Evolutionary conservation across 1,139 yeast species (phyloP).

Genomic region (Lizanozyma gosingica): DNA sequence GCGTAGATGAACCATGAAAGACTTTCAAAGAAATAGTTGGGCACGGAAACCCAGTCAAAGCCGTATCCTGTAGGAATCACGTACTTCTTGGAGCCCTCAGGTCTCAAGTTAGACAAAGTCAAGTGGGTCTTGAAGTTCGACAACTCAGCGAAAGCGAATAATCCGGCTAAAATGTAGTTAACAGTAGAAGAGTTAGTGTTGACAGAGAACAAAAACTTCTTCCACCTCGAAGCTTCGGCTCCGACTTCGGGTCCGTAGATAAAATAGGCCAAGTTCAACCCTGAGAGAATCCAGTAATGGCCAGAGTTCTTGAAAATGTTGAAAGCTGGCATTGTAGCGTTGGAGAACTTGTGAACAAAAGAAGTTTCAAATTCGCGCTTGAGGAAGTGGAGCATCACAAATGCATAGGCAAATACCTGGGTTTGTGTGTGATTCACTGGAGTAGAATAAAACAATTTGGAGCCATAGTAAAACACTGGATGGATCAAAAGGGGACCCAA

Average conservation of each 20-base stretch:
- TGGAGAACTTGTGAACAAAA: conserved; percentile 75
- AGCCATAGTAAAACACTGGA: conserved; percentile 48
- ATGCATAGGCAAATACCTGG: conserved; percentile 43
- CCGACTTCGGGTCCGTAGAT: conserved; percentile 50
- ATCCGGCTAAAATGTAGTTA: conserved; percentile 23
- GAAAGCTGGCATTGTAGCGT: conserved; percentile 85
- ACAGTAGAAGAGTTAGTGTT: conserved; percentile 14
- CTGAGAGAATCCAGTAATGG: conserved; percentile 89
- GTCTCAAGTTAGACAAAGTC: conserved; percentile 49
- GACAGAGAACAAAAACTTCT: conserved; percentile 22
- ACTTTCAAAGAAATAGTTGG: conserved; percentile 86
- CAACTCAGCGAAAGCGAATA: conserved; percentile 60
- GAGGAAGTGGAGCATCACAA: conserved; percentile 66
- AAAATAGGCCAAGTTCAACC: conserved; percentile 59
- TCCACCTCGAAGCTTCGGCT: conserved; percentile 5
- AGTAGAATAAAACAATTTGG: conserved; percentile 19
- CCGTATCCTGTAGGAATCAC: conserved; percentile 41
- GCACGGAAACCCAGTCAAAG: conserved; percentile 45
- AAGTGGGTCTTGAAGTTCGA: conserved; percentile 68
- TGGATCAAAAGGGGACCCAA: conserved; percentile 83
- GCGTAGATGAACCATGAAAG: conserved; percentile 66
- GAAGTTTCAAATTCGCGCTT: conserved; percentile 87
- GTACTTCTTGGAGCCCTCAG: conserved; percentile 29
- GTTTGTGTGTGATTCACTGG: conserved; percentile 31
- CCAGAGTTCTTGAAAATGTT: conserved; percentile 81